These are phyloP conservation scores for Ottelia alismoides DNA, from an alignment of 106 monocot genomes.

Conservation along the genomic window DNA sequence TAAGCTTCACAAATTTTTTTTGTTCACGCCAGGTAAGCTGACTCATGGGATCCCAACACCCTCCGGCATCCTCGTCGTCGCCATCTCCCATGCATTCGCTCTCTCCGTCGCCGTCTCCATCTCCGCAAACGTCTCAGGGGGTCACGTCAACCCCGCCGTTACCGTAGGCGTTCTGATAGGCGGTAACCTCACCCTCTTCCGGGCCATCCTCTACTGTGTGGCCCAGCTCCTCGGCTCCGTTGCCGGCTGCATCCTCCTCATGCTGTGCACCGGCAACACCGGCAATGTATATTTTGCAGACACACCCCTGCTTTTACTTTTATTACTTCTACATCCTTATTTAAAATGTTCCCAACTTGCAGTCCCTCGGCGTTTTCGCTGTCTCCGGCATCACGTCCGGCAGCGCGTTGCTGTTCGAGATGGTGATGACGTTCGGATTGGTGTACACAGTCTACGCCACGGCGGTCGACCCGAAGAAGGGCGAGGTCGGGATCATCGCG, in stretches of 20 bases:
- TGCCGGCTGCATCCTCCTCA: constrained; percentile 11
- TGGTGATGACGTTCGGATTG: constrained; percentile 9
- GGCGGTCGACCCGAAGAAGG: too few species aligned
- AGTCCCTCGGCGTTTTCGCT: background rate
- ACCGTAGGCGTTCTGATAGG: constrained; percentile 9
- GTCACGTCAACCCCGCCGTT: too few species aligned
- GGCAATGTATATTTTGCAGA: too few species aligned
- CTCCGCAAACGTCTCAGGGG: constrained; percentile 10
- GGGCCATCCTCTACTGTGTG: constrained; percentile 10
- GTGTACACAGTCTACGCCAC: too few species aligned
- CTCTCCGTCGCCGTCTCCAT: constrained; percentile 12
- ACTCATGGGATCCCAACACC: background rate
- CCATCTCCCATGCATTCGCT: too few species aligned
- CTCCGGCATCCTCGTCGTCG: constrained; percentile 5
- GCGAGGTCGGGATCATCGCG: too few species aligned
- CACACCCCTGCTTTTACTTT: too few species aligned
- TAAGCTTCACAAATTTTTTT: background rate
- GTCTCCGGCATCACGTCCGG: constrained; percentile 1
- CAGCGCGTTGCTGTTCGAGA: constrained; percentile 5
- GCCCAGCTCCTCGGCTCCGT: too few species aligned
- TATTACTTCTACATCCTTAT: too few species aligned
- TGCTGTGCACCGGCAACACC: background rate
- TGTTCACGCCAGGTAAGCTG: constrained; percentile 1
- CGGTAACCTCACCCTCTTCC: constrained; percentile 10
- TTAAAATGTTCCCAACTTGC: too few species aligned